Evolutionary conservation across 495 filamentous ascomycete species (phyloP).

Genomic region (Oleoguttula mirabilis): DNA sequence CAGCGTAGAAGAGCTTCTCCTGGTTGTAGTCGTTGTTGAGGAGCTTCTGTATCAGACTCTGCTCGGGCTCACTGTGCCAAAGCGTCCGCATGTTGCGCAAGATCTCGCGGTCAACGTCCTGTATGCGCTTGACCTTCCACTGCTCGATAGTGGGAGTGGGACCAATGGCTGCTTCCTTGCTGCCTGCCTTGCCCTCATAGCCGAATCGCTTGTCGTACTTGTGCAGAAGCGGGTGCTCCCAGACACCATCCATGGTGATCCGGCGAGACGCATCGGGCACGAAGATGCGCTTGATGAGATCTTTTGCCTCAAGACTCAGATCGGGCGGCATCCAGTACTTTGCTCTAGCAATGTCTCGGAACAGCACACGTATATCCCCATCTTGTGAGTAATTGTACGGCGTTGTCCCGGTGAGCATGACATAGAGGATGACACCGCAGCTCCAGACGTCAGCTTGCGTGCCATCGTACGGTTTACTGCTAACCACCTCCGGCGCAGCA

Average conservation of each 20-base stretch:
- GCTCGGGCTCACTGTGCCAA: slow-evolving; percentile 70
- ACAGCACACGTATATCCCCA: slow-evolving; percentile 53
- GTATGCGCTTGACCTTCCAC: slow-evolving; percentile 38
- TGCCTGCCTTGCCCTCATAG: slow-evolving; percentile 7
- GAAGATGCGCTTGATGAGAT: slow-evolving; percentile 66
- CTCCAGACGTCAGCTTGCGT: slow-evolving; percentile 87
- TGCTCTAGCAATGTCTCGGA: slow-evolving; percentile 56
- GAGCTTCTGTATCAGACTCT: slow-evolving; percentile 55
- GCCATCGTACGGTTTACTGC: slow-evolving; percentile 60
- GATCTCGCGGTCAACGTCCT: slow-evolving; percentile 64
- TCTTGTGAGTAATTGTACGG: slow-evolving; percentile 48
- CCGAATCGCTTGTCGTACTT: slow-evolving; percentile 50
- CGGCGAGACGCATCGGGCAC: slow-evolving; percentile 60
- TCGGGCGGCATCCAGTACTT: slow-evolving; percentile 57
- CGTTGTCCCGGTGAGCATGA: slow-evolving; percentile 61
- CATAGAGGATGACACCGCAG: slow-evolving; percentile 81
- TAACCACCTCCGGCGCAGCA: slow-evolving; percentile 81
- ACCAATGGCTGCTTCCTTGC: slow-evolving; percentile 36
- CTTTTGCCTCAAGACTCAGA: slow-evolving; percentile 58
- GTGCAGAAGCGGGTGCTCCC: slow-evolving; percentile 66
- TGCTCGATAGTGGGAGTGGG: slow-evolving; percentile 41
- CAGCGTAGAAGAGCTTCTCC: slow-evolving; percentile 81
- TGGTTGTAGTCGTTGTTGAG: slow-evolving; percentile 67
- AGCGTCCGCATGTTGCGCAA: slow-evolving; percentile 72
- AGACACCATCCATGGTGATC: slow-evolving; percentile 66